Base-by-base conservation (phyloP, 805 yeast species). In the Myxozyma udenii region DNA sequence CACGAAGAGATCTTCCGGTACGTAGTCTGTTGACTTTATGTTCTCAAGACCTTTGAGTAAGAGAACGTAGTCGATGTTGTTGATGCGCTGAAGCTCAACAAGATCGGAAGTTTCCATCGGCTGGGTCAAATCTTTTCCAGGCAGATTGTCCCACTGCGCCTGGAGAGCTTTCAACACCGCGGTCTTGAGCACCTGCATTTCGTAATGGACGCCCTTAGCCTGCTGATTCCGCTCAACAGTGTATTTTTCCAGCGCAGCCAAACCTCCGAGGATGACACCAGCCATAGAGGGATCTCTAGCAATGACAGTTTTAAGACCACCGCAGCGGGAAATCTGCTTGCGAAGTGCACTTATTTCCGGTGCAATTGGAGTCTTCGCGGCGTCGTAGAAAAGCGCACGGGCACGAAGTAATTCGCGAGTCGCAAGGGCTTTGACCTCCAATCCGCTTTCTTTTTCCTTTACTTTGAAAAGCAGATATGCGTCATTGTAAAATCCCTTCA, bases 401-500 rank as follows among this genome's bases (percentile, higher is more conserved):
- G 43, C 11, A 3, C 33, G 16, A 14, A 41, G 36, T 19, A 21
- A n/a, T 28, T 33, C 42, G 41, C 7, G 41, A 6, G 33, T 28
- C 33, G 33, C 14, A 28, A 28, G 33, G 14, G 33, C 12, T 9
- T 14, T 14, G 14, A 28, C 14, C 14, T 9, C 14, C 12, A 28
- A 14, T 9, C 33, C 33, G 14, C 14, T 9, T 28, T 9, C 9
- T 28, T 28, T 28, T 9, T 28, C 9, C 9, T 28, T 14, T 9
- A 9, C 33, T 9, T 9, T 28, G 14, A 14, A 9, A 9, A 28
- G 9, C 9, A 14, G 14, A 28, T 9, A 14, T 28, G 46, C 51
- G 6, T 35, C 33, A 14, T 24, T 39, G 41, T 41, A 42, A n/a
- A 35, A 35, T 4, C 58, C 55, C 30, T 32, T 41, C 33, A 40